A percentile compares a stretch with the other conserved stretches of the same genome.
Evolutionary conservation across 2,329 filamentous ascomycete genomes (phyloP).

Genomic region (Diplodia seriata): DNA sequence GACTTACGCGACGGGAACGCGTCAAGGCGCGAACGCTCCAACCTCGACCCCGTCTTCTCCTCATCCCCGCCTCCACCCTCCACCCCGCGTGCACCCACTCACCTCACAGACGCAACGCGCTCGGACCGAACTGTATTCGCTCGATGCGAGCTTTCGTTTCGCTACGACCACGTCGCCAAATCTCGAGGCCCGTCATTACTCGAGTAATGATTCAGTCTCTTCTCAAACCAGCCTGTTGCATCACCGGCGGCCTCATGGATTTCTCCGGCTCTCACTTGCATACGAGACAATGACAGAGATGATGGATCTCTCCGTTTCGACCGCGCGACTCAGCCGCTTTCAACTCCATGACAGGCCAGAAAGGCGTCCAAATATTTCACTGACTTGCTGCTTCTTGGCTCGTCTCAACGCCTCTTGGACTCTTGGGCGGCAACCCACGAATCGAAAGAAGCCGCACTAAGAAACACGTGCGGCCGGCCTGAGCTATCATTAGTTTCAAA

Average conservation of each 20-base stretch:
- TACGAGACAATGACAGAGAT: background rate
- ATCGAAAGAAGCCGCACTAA: background rate
- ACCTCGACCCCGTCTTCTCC: constrained; percentile 8
- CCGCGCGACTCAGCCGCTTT: background rate
- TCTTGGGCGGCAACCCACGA: background rate
- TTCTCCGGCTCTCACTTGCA: background rate
- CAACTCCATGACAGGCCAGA: background rate
- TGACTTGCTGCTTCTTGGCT: constrained; percentile 3
- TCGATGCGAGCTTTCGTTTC: background rate
- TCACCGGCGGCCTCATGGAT: background rate
- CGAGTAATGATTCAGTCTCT: background rate
- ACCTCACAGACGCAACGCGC: background rate
- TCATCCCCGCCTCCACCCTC: constrained; percentile 5
- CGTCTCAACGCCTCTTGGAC: background rate
- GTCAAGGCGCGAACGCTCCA: background rate
- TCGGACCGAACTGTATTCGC: constrained; percentile 11
- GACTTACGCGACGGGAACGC: constrained; percentile 16
- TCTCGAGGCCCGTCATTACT: background rate
- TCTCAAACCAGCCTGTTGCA: background rate
- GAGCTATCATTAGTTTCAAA: background rate
- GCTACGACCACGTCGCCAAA: background rate
- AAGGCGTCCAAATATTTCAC: constrained; percentile 27
- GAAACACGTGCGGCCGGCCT: constrained; percentile 15
- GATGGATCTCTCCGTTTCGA: background rate
- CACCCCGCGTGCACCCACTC: background rate